A percentile compares a stretch with the other conserved stretches of the same genome.
phyloP scores from a whole-genome alignment of 495 filamentous ascomycete species.

The Amniculicola lignicola region DNA sequence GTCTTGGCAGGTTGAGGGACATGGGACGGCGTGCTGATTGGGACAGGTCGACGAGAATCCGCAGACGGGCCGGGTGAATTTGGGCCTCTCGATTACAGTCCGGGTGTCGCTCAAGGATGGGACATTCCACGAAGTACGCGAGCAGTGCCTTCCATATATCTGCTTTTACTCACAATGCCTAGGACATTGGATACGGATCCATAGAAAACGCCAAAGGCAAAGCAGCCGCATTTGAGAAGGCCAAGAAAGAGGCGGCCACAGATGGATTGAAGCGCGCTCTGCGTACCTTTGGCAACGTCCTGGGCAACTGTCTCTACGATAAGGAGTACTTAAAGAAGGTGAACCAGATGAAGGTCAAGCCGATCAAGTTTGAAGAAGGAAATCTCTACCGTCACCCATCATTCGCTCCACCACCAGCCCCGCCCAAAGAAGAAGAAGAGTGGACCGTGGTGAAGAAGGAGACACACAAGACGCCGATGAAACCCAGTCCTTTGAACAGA shows the following conservation, averaged over 20 bases:
- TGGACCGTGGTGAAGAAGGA: slow-evolving; percentile 38
- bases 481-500: slow-evolving; percentile 12
- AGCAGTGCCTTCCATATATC: background rate
- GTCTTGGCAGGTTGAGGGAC: slow-evolving; percentile 9
- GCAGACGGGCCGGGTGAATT: slow-evolving; percentile 63
- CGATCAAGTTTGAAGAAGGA: slow-evolving; percentile 66
- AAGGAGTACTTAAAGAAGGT: slow-evolving; percentile 86
- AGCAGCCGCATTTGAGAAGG: slow-evolving; percentile 91
- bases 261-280: slow-evolving; percentile 88
- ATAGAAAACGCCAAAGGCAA: slow-evolving; percentile 95
- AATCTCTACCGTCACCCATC: slow-evolving; percentile 79
- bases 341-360: slow-evolving; percentile 70
- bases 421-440: slow-evolving; percentile 61
- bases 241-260: slow-evolving; percentile 95
- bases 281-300: slow-evolving; percentile 89
- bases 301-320: slow-evolving; percentile 97
- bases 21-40: slow-evolving; percentile 1
- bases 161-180: slow-evolving; percentile 2
- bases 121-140: slow-evolving; percentile 75
- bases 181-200: slow-evolving; percentile 92
- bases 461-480: slow-evolving; percentile 3
- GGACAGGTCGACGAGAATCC: slow-evolving; percentile 60
- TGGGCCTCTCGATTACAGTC: slow-evolving; percentile 85
- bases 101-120: slow-evolving; percentile 87
- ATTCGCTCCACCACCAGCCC: slow-evolving; percentile 58